Conservation (phyloP, 2,329 filamentous ascomycete genomes). For the Epichloe typhina region DNA sequence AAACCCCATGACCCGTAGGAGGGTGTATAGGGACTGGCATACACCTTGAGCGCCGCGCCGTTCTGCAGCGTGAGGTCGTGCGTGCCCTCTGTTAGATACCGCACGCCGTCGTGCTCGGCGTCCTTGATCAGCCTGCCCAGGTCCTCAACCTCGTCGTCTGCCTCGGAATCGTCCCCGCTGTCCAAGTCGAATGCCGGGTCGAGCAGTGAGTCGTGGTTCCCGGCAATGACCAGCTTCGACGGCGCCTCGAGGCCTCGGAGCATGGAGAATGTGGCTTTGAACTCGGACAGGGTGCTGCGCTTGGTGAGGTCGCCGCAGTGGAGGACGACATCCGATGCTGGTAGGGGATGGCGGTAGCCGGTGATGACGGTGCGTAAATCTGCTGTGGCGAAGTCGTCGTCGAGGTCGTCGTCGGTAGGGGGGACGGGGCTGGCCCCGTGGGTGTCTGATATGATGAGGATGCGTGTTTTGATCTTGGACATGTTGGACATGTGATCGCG, state of each 20-base stretch:
- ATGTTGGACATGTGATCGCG: not conserved
- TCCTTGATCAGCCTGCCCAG: constrained; percentile 25
- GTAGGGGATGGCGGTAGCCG: constrained; percentile 17
- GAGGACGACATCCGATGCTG: constrained; percentile 32
- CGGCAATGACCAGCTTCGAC: constrained; percentile 40
- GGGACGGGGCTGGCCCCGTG: constrained; percentile 12
- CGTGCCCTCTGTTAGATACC: constrained; percentile 34
- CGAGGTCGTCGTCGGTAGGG: not conserved
- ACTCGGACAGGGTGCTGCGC: constrained; percentile 27
- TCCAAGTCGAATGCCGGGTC: constrained; percentile 12
- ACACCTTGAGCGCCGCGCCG: constrained; percentile 34
- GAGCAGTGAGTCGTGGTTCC: constrained; percentile 39
- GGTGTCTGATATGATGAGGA: constrained; percentile 27
- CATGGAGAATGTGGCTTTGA: constrained; percentile 25
- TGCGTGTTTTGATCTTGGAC: constrained; percentile 19
- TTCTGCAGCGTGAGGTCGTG: constrained; percentile 34
- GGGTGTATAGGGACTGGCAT: constrained; percentile 41
- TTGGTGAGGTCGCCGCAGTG: constrained; percentile 41
- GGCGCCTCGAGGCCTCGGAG: constrained; percentile 30
- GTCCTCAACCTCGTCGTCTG: not conserved
- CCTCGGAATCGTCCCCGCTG: constrained; percentile 17
- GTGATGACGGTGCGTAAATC: constrained; percentile 10
- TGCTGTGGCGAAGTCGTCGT: constrained; percentile 7
- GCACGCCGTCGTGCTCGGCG: constrained; percentile 25
- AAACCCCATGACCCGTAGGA: constrained; percentile 33